These are phyloP conservation scores for Syncephalastrum sp. DNA, from an alignment of 371 early-diverging fungal genomes.

Conservation along the genomic window DNA sequence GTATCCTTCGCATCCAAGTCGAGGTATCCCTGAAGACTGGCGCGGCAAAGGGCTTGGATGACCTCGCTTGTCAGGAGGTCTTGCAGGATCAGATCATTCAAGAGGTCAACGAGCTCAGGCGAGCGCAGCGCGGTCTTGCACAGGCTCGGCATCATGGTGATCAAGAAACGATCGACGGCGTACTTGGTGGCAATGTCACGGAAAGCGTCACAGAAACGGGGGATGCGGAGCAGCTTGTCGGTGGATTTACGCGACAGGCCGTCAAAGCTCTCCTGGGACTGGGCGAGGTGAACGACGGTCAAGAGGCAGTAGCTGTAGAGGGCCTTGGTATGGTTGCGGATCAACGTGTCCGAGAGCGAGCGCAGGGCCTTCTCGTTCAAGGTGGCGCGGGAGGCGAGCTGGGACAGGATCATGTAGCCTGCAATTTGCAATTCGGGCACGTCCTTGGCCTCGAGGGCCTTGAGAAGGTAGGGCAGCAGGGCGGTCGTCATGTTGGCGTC, in stretches of 20 bases:
- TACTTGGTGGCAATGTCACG: constrained; percentile 51
- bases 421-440: constrained; percentile 59
- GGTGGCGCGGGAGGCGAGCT: constrained; percentile 53
- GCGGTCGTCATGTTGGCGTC: constrained; percentile 46
- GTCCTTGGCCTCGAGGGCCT: constrained; percentile 45
- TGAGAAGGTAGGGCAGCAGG: constrained; percentile 61
- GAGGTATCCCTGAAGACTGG: constrained; percentile 45
- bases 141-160: constrained; percentile 33
- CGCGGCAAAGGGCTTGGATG: constrained; percentile 38
- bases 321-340: constrained; percentile 28
- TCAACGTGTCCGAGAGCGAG: constrained; percentile 44
- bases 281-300: constrained; percentile 64
- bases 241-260: constrained; percentile 44
- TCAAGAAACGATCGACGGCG: constrained; percentile 53
- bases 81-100: constrained; percentile 40
- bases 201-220: constrained; percentile 32
- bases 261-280: constrained; percentile 57
- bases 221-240: constrained; percentile 28
- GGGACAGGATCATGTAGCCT: constrained; percentile 69
- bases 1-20: constrained; percentile 22
- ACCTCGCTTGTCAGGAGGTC: constrained; percentile 45
- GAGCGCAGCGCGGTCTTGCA: constrained; percentile 24
- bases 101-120: constrained; percentile 28
- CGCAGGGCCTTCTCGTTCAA: constrained; percentile 51
- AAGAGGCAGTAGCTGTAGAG: constrained; percentile 49